Conservation (phyloP, 306 rosid genomes). For the Casuarina cunninghamiana region DNA sequence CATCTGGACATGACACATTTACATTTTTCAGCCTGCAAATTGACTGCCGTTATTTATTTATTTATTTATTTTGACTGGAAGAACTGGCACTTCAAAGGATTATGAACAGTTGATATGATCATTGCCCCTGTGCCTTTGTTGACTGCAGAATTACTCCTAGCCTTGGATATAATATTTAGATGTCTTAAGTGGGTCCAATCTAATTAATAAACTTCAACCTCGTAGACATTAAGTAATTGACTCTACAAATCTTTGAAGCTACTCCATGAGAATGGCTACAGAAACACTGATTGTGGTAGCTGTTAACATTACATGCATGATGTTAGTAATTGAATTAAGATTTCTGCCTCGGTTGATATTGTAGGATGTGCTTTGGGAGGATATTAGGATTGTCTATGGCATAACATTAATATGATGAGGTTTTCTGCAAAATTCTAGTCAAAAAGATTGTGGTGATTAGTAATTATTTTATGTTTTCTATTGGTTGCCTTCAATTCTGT, state of each 20-base stretch:
- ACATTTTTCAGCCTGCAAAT: neutral
- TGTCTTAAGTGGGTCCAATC: too few relatives aligned
- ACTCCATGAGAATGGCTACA: neutral
- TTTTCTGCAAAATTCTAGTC: neutral
- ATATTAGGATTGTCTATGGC: neutral
- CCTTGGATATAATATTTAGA: too few relatives aligned
- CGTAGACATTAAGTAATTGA: too few relatives aligned
- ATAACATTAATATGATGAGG: neutral
- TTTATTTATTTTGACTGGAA: neutral
- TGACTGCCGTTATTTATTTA: neutral
- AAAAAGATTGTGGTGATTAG: neutral
- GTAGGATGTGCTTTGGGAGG: neutral
- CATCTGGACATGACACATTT: neutral
- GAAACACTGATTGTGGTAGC: neutral
- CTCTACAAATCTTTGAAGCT: neutral
- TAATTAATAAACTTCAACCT: too few relatives aligned
- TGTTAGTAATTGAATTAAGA: neutral
- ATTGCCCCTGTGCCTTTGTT: too few relatives aligned
- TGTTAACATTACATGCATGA: neutral
- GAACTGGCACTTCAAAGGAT: neutral
- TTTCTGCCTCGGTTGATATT: neutral
- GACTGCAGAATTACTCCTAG: too few relatives aligned
- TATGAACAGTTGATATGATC: too few relatives aligned
- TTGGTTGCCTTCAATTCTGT: neutral
- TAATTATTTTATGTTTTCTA: neutral